phyloP scores from a whole-genome alignment of 1,284 basidiomycete species.

The Leccinum subfulvum region DNA sequence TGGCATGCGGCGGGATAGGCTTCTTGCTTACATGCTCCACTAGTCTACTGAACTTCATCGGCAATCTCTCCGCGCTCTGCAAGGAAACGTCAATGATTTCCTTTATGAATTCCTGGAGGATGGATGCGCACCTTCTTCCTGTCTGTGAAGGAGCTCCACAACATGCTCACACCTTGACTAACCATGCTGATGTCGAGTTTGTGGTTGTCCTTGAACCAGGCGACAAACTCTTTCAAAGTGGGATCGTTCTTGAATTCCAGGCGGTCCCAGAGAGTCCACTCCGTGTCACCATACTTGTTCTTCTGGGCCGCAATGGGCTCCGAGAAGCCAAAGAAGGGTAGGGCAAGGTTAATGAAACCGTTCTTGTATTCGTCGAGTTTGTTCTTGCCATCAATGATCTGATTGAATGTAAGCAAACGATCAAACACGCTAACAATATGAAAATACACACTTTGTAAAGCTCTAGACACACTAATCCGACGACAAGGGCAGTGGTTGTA shows the following conservation, averaged over 20 bases:
- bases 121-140: constrained; percentile 74
- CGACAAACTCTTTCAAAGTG: constrained; percentile 83
- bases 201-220: constrained; percentile 84
- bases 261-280: constrained; percentile 99
- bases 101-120: background rate
- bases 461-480: constrained; percentile 94
- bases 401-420: constrained; percentile 5
- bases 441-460: constrained; percentile 79
- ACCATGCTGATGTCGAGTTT: constrained; percentile 94
- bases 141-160: constrained; percentile 92
- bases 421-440: background rate
- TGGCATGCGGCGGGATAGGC: constrained; percentile 76
- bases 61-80: constrained; percentile 82
- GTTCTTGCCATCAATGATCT: constrained; percentile 94
- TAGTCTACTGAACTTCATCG: constrained; percentile 87
- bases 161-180: constrained; percentile 95
- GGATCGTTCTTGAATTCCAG: constrained; percentile 92
- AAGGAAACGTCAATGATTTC: constrained; percentile 11
- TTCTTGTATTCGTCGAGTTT: constrained; percentile 97
- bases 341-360: constrained; percentile 95
- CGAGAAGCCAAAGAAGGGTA: constrained; percentile 99
- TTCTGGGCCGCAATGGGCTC: constrained; percentile 95
- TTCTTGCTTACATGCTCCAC: constrained; percentile 96
- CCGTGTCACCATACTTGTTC: constrained; percentile 81
- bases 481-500: constrained; percentile 94